A percentile compares a stretch with the other conserved stretches of the same genome.
These are phyloP conservation scores for Penicillium pancosmium DNA, from an alignment of 495 filamentous ascomycete genomes.

Conservation along the genomic window DNA sequence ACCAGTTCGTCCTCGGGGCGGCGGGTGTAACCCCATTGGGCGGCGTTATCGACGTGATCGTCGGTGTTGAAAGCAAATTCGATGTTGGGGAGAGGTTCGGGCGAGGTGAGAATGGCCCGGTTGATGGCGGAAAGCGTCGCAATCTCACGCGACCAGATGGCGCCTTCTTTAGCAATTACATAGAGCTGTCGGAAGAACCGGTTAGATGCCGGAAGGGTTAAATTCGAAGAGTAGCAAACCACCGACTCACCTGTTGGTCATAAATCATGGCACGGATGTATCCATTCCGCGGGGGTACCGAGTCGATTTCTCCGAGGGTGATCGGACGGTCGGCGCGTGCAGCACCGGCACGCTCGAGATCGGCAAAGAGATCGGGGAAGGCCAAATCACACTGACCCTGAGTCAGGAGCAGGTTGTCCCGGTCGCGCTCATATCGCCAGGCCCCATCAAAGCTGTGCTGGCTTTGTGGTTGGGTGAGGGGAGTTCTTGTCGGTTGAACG, in stretches of 20 bases:
- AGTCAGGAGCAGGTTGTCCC: conserved; percentile 27
- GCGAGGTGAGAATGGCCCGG: conserved; percentile 24
- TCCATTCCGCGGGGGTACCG: conserved; percentile 23
- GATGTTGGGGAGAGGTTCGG: conserved; percentile 58
- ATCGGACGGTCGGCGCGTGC: conserved; percentile 25
- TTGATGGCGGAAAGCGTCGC: conserved; percentile 31
- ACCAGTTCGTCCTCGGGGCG: conserved; percentile 33
- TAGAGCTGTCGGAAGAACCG: conserved; percentile 23
- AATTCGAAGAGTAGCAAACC: neutral
- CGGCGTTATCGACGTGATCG: conserved; percentile 34
- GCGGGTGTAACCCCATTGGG: conserved; percentile 50
- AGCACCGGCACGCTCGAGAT: conserved; percentile 33
- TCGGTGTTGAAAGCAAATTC: conserved; percentile 54
- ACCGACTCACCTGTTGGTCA: conserved; percentile 30
- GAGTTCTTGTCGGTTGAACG: neutral
- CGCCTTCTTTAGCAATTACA: conserved; percentile 28
- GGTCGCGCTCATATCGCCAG: conserved; percentile 24
- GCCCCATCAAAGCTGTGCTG: conserved; percentile 19
- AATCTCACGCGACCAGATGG: conserved; percentile 28
- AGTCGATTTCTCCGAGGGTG: conserved; percentile 32
- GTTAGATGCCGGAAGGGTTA: neutral
- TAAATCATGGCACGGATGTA: conserved; percentile 38
- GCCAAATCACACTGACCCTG: conserved; percentile 31
- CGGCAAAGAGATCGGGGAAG: conserved; percentile 38
- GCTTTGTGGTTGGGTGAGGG: conserved; percentile 7